Base-by-base conservation (phyloP, 108 stramenopile species). In the Parietichytrium sp. region DNA sequence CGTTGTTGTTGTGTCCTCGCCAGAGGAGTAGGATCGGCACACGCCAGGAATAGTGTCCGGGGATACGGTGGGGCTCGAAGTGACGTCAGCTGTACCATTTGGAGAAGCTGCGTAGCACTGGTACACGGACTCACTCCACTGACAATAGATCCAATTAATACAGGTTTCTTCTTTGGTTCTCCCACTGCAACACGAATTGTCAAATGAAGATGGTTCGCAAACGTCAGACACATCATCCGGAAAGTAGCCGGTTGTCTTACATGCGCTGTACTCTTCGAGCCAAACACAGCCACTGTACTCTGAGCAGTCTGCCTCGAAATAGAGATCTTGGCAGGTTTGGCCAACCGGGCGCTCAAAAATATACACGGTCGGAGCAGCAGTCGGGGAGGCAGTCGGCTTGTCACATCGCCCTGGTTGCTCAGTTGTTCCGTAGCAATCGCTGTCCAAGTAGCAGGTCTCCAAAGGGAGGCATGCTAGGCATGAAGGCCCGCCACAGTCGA, bases 401-500 rank as follows among this genome's bases (percentile, higher is more conserved):
- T 72, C 45, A 20, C 61, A 72, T 23, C 3, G 45, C 23, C 38
- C 42, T 33, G 61, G 61, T 42, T 72, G 61, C 10, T 42, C 42
- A 27, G 20, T 45, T 7, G 61, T 72, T 0, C n/a, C 18, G 33
- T 45, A 72, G 45, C 81, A 81, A 48, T 81, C 81, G 31, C 38
- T 38, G 54, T 51, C 30, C 3, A 15, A 3, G 54, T 55, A 47
- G 81, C 81, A 81, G 29, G 48, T 27, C 6, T 81, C 54, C 0
- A 29, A 29, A 8, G 54, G 54, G 12, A 42, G 18, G 42, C 81
- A 81, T n/a, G 23, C 16, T 25, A 27, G 18, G 27, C 81, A 81
- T 20, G 54, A 29, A 18, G 29, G 29, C 10, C 81, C 81, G 0
- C 81, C 81, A 54, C 81, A 81, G 54, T 81, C 54, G 33, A 52